phyloP scores from a whole-genome alignment of 805 yeast genomes.

The Candida montana region DNA sequence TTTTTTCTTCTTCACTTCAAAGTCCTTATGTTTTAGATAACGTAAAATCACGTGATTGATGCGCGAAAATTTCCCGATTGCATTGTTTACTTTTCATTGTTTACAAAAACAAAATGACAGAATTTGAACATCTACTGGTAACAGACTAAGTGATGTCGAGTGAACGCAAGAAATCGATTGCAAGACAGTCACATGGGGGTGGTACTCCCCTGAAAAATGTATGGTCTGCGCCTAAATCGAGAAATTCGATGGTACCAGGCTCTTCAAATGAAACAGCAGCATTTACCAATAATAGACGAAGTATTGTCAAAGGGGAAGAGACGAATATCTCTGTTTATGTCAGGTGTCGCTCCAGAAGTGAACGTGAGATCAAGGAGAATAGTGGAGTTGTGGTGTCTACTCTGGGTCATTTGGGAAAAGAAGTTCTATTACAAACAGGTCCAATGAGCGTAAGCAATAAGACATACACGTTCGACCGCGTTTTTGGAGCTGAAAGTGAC shows the following conservation, averaged over 20 bases:
- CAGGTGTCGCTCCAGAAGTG: slow-evolving; percentile 51
- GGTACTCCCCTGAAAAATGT: slow-evolving; percentile 1
- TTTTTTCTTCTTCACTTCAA: not conserved
- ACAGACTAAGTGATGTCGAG: no score
- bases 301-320: slow-evolving; percentile 16
- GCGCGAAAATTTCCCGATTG: not conserved
- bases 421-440: slow-evolving; percentile 40
- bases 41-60: slow-evolving; percentile 2
- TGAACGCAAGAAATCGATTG: not conserved
- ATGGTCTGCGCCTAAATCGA: not conserved
- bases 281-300: slow-evolving; percentile 17
- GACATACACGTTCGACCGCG: slow-evolving; percentile 68
- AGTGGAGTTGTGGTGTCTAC: slow-evolving; percentile 53
- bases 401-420: slow-evolving; percentile 38
- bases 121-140: no score
- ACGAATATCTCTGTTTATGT: slow-evolving; percentile 50
- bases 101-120: not conserved
- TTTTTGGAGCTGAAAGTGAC: slow-evolving; percentile 76
- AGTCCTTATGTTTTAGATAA: not conserved
- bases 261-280: slow-evolving; percentile 6
- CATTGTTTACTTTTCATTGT: not conserved
- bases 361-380: slow-evolving; percentile 48
- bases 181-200: not conserved
- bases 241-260: slow-evolving; percentile 8
- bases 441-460: slow-evolving; percentile 31